phyloP scores from a whole-genome alignment of 768 basidiomycete genomes.

The Hygrophorus pudorinus region DNA sequence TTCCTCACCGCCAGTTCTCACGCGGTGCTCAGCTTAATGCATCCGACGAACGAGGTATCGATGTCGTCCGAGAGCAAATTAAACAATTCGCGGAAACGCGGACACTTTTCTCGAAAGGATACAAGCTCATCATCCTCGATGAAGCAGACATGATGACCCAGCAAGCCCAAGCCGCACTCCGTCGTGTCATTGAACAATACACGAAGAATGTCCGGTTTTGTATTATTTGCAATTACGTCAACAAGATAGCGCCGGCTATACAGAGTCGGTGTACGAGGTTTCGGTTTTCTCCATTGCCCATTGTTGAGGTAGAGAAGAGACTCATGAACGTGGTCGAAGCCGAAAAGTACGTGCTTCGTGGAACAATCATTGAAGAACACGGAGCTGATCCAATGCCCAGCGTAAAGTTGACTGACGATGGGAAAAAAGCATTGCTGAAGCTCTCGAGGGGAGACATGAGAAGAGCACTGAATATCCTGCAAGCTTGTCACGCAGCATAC shows the following conservation, averaged over 20 bases:
- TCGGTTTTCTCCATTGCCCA: constrained; percentile 89
- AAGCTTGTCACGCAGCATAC: constrained; percentile 98
- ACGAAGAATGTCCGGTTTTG: constrained; percentile 98
- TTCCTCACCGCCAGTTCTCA: neutral
- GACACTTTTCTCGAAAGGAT: constrained; percentile 84
- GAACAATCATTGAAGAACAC: neutral
- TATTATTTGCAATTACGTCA: constrained; percentile 99
- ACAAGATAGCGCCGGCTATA: constrained; percentile 97
- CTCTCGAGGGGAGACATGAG: constrained; percentile 98
- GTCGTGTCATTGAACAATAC: constrained; percentile 96
- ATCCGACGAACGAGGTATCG: constrained; percentile 96
- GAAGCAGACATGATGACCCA: constrained; percentile 99
- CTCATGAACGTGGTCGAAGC: constrained; percentile 68
- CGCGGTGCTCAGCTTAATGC: constrained; percentile 68
- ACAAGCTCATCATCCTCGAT: constrained; percentile 95
- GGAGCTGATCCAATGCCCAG: constrained; percentile 29
- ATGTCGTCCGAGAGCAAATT: constrained; percentile 97
- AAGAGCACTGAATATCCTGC: constrained; percentile 88
- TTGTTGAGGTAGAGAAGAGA: constrained; percentile 76
- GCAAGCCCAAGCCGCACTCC: constrained; percentile 91
- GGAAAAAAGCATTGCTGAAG: constrained; percentile 81
- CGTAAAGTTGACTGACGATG: constrained; percentile 78
- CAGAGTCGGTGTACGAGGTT: constrained; percentile 98
- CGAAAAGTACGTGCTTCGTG: constrained; percentile 53
- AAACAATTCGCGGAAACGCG: constrained; percentile 97